These are phyloP conservation scores for Tricladium varicosporioides DNA, from an alignment of 2,329 filamentous ascomycete species.

Conservation along the genomic window DNA sequence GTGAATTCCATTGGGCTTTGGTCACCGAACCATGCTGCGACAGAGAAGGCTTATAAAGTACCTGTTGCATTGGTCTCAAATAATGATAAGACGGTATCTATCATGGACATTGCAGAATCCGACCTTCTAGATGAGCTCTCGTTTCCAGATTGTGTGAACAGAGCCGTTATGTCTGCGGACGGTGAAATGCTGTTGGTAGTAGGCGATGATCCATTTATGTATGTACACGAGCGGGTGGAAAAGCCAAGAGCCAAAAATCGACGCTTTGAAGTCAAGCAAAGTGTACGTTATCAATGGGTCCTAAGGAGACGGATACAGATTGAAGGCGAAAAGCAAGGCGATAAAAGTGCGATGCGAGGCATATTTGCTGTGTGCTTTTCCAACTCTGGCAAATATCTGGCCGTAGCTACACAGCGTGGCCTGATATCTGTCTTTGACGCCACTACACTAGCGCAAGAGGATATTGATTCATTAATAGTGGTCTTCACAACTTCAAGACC, in stretches of 20 bases:
- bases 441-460: conserved; percentile 42
- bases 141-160: conserved; percentile 86
- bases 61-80: conserved; percentile 76
- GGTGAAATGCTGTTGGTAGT: conserved; percentile 78
- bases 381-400: conserved; percentile 66
- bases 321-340: conserved; percentile 54
- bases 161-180: conserved; percentile 89
- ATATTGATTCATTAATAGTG: conserved; percentile 63
- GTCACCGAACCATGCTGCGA: conserved; percentile 42
- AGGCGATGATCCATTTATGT: conserved; percentile 82
- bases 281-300: conserved; percentile 48
- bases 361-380: conserved; percentile 82
- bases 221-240: conserved; percentile 65
- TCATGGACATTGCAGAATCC: conserved; percentile 73
- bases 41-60: conserved; percentile 43
- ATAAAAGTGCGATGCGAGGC: conserved; percentile 56
- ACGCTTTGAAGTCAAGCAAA: conserved; percentile 25
- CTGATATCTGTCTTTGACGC: conserved; percentile 74
- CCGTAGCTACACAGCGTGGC: conserved; percentile 77
- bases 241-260: conserved; percentile 22
- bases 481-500: conserved; percentile 77
- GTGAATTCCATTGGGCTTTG: conserved; percentile 67
- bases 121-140: conserved; percentile 67
- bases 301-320: conserved; percentile 52
- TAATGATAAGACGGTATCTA: conserved; percentile 84